Conservation (phyloP, 2,329 filamentous ascomycete species). For the Fusarium metavorans region DNA sequence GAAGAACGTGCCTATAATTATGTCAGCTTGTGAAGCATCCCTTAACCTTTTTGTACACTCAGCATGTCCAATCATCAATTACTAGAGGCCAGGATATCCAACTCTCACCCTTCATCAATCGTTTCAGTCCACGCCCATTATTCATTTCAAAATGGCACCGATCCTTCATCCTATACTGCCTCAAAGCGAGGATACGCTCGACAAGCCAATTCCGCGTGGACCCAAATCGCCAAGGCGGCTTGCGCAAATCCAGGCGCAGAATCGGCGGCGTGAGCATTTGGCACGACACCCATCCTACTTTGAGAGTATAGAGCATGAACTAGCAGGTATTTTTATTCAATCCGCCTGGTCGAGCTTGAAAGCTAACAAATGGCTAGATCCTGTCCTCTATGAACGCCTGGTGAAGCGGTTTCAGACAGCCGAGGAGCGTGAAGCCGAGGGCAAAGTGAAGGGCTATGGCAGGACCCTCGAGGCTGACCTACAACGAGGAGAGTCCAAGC, state of each 20-base stretch:
- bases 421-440: constrained; percentile 79
- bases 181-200: constrained; percentile 17
- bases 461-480: constrained; percentile 83
- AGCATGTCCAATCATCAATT: background rate
- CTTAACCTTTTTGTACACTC: background rate
- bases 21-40: background rate
- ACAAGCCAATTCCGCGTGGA: constrained; percentile 59
- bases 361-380: constrained; percentile 63
- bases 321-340: constrained; percentile 56
- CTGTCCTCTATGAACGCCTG: constrained; percentile 83
- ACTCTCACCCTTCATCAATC: background rate
- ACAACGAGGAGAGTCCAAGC: constrained; percentile 79
- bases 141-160: constrained; percentile 23
- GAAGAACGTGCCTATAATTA: background rate
- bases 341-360: background rate
- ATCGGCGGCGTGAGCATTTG: constrained; percentile 82
- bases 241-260: constrained; percentile 72
- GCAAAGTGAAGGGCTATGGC: constrained; percentile 80
- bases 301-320: constrained; percentile 64
- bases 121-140: background rate
- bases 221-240: constrained; percentile 55
- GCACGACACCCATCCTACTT: constrained; percentile 81
- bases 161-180: constrained; percentile 25
- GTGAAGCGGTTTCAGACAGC: constrained; percentile 82
- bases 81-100: background rate